Conservation (phyloP, 2,329 filamentous ascomycete genomes). For the Phoma sp. region DNA sequence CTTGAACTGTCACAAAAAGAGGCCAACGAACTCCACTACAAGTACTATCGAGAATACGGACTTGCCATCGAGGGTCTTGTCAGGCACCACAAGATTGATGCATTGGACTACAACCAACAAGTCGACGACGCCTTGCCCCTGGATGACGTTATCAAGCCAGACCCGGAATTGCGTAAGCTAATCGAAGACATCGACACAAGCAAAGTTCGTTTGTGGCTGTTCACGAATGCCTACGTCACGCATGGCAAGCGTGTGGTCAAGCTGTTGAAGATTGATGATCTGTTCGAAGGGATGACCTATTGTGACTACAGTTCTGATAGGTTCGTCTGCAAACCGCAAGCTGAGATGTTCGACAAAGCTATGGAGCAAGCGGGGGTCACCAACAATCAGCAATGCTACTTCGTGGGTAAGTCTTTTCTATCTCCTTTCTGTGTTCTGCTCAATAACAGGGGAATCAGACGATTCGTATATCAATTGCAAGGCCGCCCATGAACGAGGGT, state of each 20-base stretch:
- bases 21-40: slow-evolving; percentile 82
- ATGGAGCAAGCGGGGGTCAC: slow-evolving; percentile 82
- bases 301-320: slow-evolving; percentile 81
- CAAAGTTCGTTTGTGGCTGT: slow-evolving; percentile 89
- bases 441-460: slow-evolving; percentile 61
- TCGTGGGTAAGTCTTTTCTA: slow-evolving; percentile 73
- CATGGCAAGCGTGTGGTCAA: slow-evolving; percentile 84
- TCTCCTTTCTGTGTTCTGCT: background rate
- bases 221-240: slow-evolving; percentile 94
- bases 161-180: slow-evolving; percentile 74
- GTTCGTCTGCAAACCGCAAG: slow-evolving; percentile 85
- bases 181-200: slow-evolving; percentile 81
- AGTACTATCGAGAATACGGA: slow-evolving; percentile 95
- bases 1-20: slow-evolving; percentile 77
- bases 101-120: slow-evolving; percentile 90
- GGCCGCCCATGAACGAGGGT: slow-evolving; percentile 78
- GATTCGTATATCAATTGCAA: slow-evolving; percentile 85
- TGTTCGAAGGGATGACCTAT: slow-evolving; percentile 94
- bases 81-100: slow-evolving; percentile 92
- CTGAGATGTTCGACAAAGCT: slow-evolving; percentile 84
- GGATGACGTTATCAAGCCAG: slow-evolving; percentile 80
- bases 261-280: slow-evolving; percentile 80
- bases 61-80: slow-evolving; percentile 96
- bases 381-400: slow-evolving; percentile 78
- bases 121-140: slow-evolving; percentile 95